Conservation (phyloP, 176 grass and related monocot species). For the Echinochloa phyllopogon region DNA sequence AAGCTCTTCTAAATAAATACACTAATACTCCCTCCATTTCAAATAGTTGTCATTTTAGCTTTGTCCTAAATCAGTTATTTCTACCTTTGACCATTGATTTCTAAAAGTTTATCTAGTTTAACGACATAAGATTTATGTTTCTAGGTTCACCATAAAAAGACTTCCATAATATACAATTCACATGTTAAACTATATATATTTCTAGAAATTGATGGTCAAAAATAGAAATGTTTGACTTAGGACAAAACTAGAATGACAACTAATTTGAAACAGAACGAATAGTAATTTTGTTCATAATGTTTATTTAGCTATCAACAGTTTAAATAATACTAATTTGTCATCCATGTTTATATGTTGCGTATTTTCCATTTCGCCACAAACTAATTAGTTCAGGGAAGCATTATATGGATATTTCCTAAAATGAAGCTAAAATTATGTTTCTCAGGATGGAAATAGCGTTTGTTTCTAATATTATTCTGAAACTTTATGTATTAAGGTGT, state of each 20-base stretch:
- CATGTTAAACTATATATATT: no score
- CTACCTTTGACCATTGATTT: no score
- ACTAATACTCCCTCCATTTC: background rate
- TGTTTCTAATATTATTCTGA: background rate
- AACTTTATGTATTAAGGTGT: background rate
- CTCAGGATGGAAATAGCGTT: slow-evolving; percentile 4
- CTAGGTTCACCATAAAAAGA: no score
- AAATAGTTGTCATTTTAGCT: no score
- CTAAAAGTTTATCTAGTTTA: no score
- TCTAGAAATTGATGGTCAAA: no score
- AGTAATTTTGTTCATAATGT: background rate
- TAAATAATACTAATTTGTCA: slow-evolving; percentile 16
- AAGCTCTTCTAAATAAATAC: slow-evolving; percentile 34
- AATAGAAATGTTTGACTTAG: no score
- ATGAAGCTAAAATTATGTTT: background rate
- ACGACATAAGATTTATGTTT: no score
- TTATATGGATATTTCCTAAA: slow-evolving; percentile 9
- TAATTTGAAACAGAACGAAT: background rate
- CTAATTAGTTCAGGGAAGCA: slow-evolving; percentile 14
- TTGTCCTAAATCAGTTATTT: no score
- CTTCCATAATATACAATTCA: no score
- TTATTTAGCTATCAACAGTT: background rate
- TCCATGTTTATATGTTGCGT: slow-evolving; percentile 5
- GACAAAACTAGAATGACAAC: no score
- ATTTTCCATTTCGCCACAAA: slow-evolving; percentile 21